phyloP scores from a whole-genome alignment of 495 filamentous ascomycete species.

The Poronia punctata region DNA sequence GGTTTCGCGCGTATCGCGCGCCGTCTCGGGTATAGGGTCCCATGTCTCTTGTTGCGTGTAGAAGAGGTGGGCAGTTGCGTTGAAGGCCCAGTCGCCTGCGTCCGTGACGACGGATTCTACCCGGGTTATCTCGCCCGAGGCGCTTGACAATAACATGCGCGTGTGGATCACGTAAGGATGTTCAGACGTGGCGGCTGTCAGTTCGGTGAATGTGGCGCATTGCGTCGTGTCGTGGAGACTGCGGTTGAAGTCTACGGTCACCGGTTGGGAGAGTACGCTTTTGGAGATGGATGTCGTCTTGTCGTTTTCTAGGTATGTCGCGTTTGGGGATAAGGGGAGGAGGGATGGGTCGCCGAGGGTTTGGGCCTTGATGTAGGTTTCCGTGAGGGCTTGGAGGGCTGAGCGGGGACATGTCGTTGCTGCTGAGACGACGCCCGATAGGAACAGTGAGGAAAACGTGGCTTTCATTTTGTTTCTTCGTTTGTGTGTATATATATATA shows the following conservation, averaged over 20 bases:
- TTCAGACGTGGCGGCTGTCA: slow-evolving; percentile 23
- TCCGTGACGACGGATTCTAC: slow-evolving; percentile 32
- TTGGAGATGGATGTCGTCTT: slow-evolving; percentile 22
- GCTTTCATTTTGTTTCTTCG: background rate
- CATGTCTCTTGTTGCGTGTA: slow-evolving; percentile 34
- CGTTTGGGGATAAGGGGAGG: slow-evolving; percentile 14
- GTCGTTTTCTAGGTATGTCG: slow-evolving; percentile 35
- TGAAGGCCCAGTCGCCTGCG: slow-evolving; percentile 32
- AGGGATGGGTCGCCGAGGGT: slow-evolving; percentile 14
- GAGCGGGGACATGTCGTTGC: slow-evolving; percentile 20
- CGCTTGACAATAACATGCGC: slow-evolving; percentile 25
- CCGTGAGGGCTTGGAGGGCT: slow-evolving; percentile 18
- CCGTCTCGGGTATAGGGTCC: slow-evolving; percentile 30
- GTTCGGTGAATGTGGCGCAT: slow-evolving; percentile 36
- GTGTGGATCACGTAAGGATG: slow-evolving; percentile 37
- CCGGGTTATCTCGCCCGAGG: slow-evolving; percentile 18
- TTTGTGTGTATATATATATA: background rate
- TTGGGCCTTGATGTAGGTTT: slow-evolving; percentile 24
- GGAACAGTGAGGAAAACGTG: background rate
- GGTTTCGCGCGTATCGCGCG: slow-evolving; percentile 28
- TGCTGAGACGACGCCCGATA: background rate
- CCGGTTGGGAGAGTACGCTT: slow-evolving; percentile 25
- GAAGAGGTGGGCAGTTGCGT: slow-evolving; percentile 28
- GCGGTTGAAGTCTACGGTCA: slow-evolving; percentile 33
- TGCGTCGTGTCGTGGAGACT: slow-evolving; percentile 31